Base-by-base conservation (phyloP, 2,329 filamentous ascomycete genomes). In the Aspergillus aculeatinus region DNA sequence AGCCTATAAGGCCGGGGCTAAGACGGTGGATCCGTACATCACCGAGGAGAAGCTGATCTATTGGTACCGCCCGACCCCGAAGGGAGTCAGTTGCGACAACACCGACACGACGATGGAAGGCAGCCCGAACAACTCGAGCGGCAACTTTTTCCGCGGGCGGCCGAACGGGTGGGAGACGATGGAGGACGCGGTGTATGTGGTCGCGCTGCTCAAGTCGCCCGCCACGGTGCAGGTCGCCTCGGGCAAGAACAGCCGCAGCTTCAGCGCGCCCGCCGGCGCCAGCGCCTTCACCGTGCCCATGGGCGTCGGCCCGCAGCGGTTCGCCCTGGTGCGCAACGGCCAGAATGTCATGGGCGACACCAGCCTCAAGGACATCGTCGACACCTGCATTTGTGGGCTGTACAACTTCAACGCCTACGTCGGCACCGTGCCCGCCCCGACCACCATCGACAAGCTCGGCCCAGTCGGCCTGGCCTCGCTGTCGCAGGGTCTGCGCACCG, bases 361-460 rank as follows among this genome's bases (percentile, higher is more conserved):
- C 0, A 81, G 82, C 10, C 68, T 80, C n/a, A 82, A 81, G 71
- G 77, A 84, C 44, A 79, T 86, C 42, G 72, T 76, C 1, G 72
- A 80, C 48, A 72, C 72, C 16, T 86, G 83, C 65, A 70, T 78
- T 19, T 85, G 68, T 48, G 71, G 83, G 3, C 74, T 84, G 52
- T 84, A 84, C 74, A 85, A 85, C 71, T 85, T 81, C 74, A 85
- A 85, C 60, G 78, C 81, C 14, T 85, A 82, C 61, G 81, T 83
- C 0, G 83, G 83, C 14, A 81, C 76, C 1, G 72, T 85, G 3
- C 81, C 82, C 25, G 65, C 70, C 14, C 67, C 67, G 53, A 33
- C 61, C 21, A 62, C 60, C 3, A 63, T 75, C 31, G 78, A 80
- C 57, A 65, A 70, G 52, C 74, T 81, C 1, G 69, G 71, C 51